A percentile compares a stretch with the other conserved stretches of the same genome.
These are phyloP conservation scores for Geotrichum cucujoidarum DNA, from an alignment of 1,139 yeast genomes.

Conservation along the genomic window DNA sequence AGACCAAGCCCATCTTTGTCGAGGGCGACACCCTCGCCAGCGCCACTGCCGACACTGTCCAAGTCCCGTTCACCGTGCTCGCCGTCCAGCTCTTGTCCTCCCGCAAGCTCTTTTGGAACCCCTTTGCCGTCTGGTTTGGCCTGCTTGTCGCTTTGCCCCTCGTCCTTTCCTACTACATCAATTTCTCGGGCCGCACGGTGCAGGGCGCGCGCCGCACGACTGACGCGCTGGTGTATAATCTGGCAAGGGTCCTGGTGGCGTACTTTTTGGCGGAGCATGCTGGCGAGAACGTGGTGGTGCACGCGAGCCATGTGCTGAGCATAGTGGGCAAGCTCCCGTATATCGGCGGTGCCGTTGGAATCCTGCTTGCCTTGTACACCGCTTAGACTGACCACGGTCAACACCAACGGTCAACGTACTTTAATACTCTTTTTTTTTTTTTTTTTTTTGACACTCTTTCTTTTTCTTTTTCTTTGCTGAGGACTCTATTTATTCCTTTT, in stretches of 20 bases:
- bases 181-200: not conserved
- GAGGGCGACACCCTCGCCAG: not conserved
- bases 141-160: not conserved
- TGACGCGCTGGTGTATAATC: not conserved
- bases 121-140: not conserved
- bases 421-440: not conserved
- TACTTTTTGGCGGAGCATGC: not conserved
- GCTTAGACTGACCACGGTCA: no score
- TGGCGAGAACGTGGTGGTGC: not conserved
- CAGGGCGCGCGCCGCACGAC: not conserved
- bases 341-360: slow-evolving; percentile 3
- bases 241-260: not conserved
- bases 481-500: not conserved
- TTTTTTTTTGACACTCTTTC: not conserved
- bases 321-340: slow-evolving; percentile 5
- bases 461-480: not conserved
- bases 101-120: slow-evolving; percentile 1
- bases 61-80: not conserved
- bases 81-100: not conserved
- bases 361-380: slow-evolving; percentile 3
- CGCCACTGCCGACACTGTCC: not conserved
- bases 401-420: not conserved
- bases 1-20: not conserved
- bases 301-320: not conserved
- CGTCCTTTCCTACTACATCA: slow-evolving; percentile 3